Conservation (phyloP, 306 rosid genomes). For the Abrus pulchellus region DNA sequence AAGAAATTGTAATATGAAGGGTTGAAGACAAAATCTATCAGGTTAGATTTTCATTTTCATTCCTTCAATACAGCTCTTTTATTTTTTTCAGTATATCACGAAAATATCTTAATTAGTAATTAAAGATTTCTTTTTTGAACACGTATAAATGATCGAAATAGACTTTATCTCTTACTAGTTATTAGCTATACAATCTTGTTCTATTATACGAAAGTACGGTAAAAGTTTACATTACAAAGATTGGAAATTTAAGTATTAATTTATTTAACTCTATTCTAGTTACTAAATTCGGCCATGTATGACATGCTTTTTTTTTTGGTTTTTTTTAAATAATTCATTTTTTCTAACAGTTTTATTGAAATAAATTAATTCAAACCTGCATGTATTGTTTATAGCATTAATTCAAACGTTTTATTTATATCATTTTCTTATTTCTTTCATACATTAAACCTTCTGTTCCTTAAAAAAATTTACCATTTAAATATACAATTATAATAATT, state of each 20-base stretch:
- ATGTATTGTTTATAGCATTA: neutral
- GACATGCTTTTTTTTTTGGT: neutral
- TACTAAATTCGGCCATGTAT: neutral
- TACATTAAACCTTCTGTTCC: no score
- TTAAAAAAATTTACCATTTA: no score
- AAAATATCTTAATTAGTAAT: no score
- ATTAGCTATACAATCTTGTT: neutral
- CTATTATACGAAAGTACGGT: neutral
- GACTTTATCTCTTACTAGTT: no score
- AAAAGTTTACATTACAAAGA: neutral
- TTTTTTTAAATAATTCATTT: no score
- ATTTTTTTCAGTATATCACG: no score
- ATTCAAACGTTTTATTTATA: neutral
- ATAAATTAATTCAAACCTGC: neutral
- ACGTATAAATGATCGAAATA: no score
- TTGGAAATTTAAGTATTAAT: neutral
- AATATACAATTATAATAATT: no score
- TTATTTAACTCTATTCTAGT: neutral
- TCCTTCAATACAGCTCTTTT: neutral
- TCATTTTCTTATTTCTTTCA: no score
- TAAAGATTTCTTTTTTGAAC: no score
- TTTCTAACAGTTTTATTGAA: no score
- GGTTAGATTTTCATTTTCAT: slow-evolving; percentile 39
- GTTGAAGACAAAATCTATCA: slow-evolving; percentile 17
- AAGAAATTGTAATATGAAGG: slow-evolving; percentile 27